A percentile compares a stretch with the other conserved stretches of the same genome.
These are phyloP conservation scores for Mucor indicus DNA, from an alignment of 371 early-diverging fungal species.

Conservation along the genomic window DNA sequence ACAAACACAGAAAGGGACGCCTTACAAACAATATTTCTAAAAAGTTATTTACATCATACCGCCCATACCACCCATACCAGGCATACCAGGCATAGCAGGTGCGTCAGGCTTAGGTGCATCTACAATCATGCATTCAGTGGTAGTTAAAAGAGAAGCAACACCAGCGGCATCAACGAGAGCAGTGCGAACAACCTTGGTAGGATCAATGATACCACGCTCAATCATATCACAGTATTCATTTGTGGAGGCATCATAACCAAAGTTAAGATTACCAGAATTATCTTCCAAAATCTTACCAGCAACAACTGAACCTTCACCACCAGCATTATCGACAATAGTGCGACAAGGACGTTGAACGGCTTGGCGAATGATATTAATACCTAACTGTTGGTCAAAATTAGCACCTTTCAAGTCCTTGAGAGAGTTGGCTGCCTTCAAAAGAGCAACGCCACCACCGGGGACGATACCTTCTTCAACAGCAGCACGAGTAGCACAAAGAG, in stretches of 20 bases:
- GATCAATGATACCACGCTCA: slow-evolving; percentile 93
- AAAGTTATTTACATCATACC: slow-evolving; percentile 28
- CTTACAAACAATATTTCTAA: too few species aligned
- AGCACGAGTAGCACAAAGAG: slow-evolving; percentile 96
- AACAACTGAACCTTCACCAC: slow-evolving; percentile 94
- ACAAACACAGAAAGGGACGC: too few species aligned
- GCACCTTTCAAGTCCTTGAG: slow-evolving; percentile 76
- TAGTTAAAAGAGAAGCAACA: slow-evolving; percentile 94
- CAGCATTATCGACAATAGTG: slow-evolving; percentile 95
- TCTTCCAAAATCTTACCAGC: slow-evolving; percentile 91
- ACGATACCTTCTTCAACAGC: slow-evolving; percentile 99
- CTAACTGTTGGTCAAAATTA: slow-evolving; percentile 97
- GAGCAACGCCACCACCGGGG: slow-evolving; percentile 96
- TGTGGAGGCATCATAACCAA: slow-evolving; percentile 89
- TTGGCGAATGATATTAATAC: slow-evolving; percentile 91
- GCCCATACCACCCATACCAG: slow-evolving; percentile 42
- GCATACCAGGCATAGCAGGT: slow-evolving; percentile 38
- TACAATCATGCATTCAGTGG: slow-evolving; percentile 95
- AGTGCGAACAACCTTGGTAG: slow-evolving; percentile 97
- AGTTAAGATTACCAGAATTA: slow-evolving; percentile 73
- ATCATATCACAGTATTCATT: slow-evolving; percentile 95
- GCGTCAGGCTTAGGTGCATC: slow-evolving; percentile 82
- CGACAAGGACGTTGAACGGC: slow-evolving; percentile 91
- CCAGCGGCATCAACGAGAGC: slow-evolving; percentile 94
- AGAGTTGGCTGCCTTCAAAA: slow-evolving; percentile 87